Evolutionary conservation across 257 asterid species (phyloP).

Genomic region (Striga asiatica): DNA sequence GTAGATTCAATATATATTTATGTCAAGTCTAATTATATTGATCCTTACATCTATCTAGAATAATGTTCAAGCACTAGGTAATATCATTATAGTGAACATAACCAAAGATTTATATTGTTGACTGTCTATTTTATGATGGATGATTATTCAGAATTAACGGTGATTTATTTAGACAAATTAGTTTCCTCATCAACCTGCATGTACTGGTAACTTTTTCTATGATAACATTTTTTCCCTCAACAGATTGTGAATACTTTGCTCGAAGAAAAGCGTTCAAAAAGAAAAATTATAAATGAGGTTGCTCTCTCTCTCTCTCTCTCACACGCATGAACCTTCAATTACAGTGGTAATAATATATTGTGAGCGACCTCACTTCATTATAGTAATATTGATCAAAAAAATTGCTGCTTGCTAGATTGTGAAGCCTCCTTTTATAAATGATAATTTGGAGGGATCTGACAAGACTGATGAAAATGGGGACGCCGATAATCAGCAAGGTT

Average conservation of each 20-base stretch:
- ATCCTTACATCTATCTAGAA: not conserved
- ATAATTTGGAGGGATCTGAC: too few species aligned
- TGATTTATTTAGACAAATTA: not conserved
- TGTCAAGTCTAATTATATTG: not conserved
- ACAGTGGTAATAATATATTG: not conserved
- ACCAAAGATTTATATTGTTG: not conserved
- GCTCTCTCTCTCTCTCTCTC: conserved; percentile 3
- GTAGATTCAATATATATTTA: not conserved
- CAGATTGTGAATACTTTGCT: conserved; percentile 56
- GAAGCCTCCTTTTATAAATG: conserved; percentile 48
- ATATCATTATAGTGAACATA: conserved; percentile 4
- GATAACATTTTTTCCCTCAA: conserved; percentile 10
- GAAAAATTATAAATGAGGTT: conserved; percentile 40
- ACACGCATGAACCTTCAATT: not conserved
- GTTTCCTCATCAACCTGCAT: not conserved
- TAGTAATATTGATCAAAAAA: conserved; percentile 10
- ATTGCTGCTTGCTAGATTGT: conserved; percentile 31
- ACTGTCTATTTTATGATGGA: conserved; percentile 5
- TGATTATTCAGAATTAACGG: not conserved
- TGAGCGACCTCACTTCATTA: conserved; percentile 1
- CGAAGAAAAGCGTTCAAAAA: conserved; percentile 50
- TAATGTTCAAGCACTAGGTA: not conserved
- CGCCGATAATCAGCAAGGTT: conserved; percentile 20
- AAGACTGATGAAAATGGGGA: conserved; percentile 24
- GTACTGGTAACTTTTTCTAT: not conserved